phyloP scores from a whole-genome alignment of 129 eudicot species.

The Pulicaria dysenterica region DNA sequence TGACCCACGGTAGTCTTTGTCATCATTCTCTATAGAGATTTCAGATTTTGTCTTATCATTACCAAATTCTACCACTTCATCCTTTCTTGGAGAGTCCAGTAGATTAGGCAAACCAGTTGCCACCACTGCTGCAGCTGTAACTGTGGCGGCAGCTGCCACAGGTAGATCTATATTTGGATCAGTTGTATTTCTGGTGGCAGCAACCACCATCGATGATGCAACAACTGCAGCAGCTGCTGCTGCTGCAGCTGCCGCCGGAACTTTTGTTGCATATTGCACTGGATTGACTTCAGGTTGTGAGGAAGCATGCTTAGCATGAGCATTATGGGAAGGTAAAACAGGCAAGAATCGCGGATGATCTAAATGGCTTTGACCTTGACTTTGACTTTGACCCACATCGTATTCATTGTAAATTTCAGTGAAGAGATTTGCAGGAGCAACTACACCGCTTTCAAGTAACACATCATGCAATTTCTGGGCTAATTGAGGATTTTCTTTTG shows the following conservation, averaged over 20 bases:
- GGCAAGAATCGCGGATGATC: slow-evolving; percentile 55
- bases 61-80: slow-evolving; percentile 39
- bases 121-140: slow-evolving; percentile 69
- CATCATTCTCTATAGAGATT: slow-evolving; percentile 57
- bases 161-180: slow-evolving; percentile 66
- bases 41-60: slow-evolving; percentile 61
- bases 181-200: slow-evolving; percentile 54
- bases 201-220: slow-evolving; percentile 85
- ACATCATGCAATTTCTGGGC: slow-evolving; percentile 96
- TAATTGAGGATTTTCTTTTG: slow-evolving; percentile 90
- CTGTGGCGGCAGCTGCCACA: slow-evolving; percentile 82
- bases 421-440: slow-evolving; percentile 86
- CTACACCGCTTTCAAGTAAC: slow-evolving; percentile 92
- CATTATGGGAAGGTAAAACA: slow-evolving; percentile 50
- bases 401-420: slow-evolving; percentile 62
- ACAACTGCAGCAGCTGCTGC: slow-evolving; percentile 96
- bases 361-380: slow-evolving; percentile 33
- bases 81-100: slow-evolving; percentile 34
- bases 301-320: slow-evolving; percentile 32
- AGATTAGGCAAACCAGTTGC: slow-evolving; percentile 45
- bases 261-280: slow-evolving; percentile 38
- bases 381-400: slow-evolving; percentile 30
- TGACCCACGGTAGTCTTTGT: slow-evolving; percentile 2
- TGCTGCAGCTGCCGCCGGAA: slow-evolving; percentile 84
- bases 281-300: slow-evolving; percentile 46